A percentile compares a stretch with the other conserved stretches of the same genome.
These are phyloP conservation scores for Phytophthora cryptogea DNA, from an alignment of 352 stramenopile genomes.

Conservation along the genomic window DNA sequence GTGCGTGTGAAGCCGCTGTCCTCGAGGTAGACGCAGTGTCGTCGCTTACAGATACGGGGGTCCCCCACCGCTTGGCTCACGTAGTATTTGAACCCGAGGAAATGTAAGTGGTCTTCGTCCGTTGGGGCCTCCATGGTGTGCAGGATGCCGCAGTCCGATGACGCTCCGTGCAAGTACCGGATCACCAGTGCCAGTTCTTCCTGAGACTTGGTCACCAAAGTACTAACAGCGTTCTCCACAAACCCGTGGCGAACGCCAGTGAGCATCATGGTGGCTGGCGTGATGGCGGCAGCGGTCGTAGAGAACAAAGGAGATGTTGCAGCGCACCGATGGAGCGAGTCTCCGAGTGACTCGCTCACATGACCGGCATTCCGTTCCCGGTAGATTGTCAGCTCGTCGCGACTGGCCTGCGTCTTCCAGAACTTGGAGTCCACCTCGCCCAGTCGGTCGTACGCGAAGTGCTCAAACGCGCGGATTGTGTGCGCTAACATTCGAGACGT, in stretches of 20 bases:
- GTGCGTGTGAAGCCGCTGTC: constrained; percentile 46
- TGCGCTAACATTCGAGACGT: constrained; percentile 41
- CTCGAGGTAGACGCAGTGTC: constrained; percentile 51
- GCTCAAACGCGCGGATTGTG: constrained; percentile 44
- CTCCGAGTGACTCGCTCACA: constrained; percentile 23
- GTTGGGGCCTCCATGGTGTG: constrained; percentile 40
- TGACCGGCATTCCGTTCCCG: constrained; percentile 30
- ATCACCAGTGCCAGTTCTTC: constrained; percentile 60
- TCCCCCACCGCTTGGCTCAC: constrained; percentile 40
- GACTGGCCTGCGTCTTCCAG: constrained; percentile 44
- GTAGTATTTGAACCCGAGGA: constrained; percentile 58
- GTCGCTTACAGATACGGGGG: constrained; percentile 28
- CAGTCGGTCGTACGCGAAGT: constrained; percentile 32
- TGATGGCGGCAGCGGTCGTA: constrained; percentile 36
- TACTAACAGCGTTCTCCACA: constrained; percentile 40
- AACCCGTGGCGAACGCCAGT: constrained; percentile 39
- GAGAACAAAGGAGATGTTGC: constrained; percentile 39
- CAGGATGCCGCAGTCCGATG: constrained; percentile 46
- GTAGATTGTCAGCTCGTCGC: constrained; percentile 42
- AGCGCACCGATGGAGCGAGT: constrained; percentile 27
- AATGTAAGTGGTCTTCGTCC: constrained; percentile 43
- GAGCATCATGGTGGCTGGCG: constrained; percentile 36
- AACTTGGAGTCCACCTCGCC: constrained; percentile 36
- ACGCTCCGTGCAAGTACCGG: constrained; percentile 44
- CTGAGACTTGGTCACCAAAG: constrained; percentile 42